Evolutionary conservation across 1,284 basidiomycete genomes (phyloP).

Genomic region (Fomitiporia mediterranea): DNA sequence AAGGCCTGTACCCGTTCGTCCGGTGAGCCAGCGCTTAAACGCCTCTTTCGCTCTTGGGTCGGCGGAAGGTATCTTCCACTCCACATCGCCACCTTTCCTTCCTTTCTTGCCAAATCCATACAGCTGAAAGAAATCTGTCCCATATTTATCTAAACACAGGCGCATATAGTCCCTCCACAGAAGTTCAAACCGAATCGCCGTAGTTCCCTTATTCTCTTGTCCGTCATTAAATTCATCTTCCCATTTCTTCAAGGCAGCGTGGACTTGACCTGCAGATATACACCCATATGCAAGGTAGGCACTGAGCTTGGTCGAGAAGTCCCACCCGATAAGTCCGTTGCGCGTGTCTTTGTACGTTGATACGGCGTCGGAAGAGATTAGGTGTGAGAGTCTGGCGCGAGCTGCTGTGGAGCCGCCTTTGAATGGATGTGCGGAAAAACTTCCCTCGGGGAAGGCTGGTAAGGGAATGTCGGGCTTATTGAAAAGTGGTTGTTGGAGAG

Average conservation of each 20-base stretch:
- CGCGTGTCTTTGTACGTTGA: conserved; percentile 47
- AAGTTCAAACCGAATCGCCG: conserved; percentile 41
- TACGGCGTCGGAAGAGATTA: conserved; percentile 28
- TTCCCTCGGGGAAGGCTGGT: conserved; percentile 13
- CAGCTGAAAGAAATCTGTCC: conserved; percentile 24
- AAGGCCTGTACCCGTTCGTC: conserved; percentile 47
- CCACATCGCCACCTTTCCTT: background rate
- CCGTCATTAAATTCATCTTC: conserved; percentile 25
- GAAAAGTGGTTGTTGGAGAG: conserved; percentile 16
- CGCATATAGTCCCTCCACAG: conserved; percentile 53
- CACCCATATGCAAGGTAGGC: conserved; percentile 44
- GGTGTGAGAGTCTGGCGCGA: conserved; percentile 34
- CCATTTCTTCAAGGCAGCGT: conserved; percentile 26
- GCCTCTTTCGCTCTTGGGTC: conserved; percentile 25
- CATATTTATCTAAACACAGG: conserved; percentile 33
- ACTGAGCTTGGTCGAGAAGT: conserved; percentile 49
- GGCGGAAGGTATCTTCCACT: conserved; percentile 22
- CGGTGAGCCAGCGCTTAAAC: conserved; percentile 40
- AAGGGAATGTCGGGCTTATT: conserved; percentile 9
- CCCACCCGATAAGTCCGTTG: conserved; percentile 46
- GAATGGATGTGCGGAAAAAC: conserved; percentile 37
- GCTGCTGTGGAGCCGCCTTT: conserved; percentile 37
- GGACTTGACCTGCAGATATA: conserved; percentile 40
- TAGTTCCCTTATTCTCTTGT: conserved; percentile 23
- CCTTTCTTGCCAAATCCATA: conserved; percentile 21